These are phyloP conservation scores for Sporothrix globosa DNA, from an alignment of 2,329 filamentous ascomycete genomes.

Conservation along the genomic window DNA sequence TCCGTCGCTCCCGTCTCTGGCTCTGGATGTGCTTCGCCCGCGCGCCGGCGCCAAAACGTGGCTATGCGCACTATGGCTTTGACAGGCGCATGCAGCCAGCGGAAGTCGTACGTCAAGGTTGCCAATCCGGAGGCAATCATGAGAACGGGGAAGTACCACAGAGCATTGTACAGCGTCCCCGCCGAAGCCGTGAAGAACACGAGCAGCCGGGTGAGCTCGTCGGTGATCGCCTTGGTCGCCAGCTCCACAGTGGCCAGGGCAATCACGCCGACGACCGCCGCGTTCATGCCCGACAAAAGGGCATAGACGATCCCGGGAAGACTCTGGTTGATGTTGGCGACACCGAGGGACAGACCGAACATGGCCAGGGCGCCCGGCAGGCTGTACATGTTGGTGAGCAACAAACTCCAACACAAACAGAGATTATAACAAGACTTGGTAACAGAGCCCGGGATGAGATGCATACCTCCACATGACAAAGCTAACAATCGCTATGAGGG, in stretches of 20 bases:
- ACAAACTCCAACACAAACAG: no score
- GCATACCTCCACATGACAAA: background rate
- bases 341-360: conserved; percentile 67
- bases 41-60: background rate
- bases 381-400: background rate
- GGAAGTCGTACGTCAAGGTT: background rate
- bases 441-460: no score
- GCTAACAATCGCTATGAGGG: background rate
- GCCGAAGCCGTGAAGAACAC: conserved; percentile 66
- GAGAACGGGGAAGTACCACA: conserved; percentile 48
- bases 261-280: conserved; percentile 72
- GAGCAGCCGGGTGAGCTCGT: conserved; percentile 63
- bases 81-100: background rate
- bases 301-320: conserved; percentile 68
- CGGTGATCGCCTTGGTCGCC: conserved; percentile 68
- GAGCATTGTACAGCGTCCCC: conserved; percentile 69
- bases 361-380: conserved; percentile 72
- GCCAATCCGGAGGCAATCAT: background rate
- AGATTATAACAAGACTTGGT: no score
- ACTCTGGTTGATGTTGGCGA: conserved; percentile 60
- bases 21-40: background rate
- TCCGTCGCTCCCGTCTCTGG: background rate
- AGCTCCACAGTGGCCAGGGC: conserved; percentile 70
- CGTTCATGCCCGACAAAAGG: conserved; percentile 71
- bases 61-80: background rate